Evolutionary conservation across 2,329 filamentous ascomycete genomes (phyloP), one percentile per base, ranked within the genome.

Genomic region (Cladosporium colombiae): DNA sequence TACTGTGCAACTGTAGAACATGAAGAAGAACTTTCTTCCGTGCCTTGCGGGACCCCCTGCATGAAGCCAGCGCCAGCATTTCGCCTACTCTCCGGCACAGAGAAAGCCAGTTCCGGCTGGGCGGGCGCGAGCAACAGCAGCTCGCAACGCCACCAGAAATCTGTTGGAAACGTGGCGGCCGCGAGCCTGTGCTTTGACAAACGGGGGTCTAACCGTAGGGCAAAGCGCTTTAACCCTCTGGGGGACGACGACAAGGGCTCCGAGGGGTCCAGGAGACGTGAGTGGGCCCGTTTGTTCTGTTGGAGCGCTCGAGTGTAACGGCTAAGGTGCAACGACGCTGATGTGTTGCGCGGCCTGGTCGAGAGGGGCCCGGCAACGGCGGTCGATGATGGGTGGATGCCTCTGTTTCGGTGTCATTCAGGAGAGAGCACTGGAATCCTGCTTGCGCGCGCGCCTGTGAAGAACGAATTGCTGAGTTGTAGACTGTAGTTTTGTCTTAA

Each of bases 351-450:
- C 55, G 55, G 55, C 55, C 55, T 23, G 55, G 55, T 29, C 33
- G 55, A 37, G 55, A 57, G 55, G 55, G 55, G 55, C 31, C 55
- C 33, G 55, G 55, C 55, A 57, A 57, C 55, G 52, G 52, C 29
- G 29, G 18, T 56, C 52, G 52, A 56, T 33, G 52, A 56, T 56
- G 52, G 52, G 18, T 25, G 27, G 10, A 29, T 56, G 27, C 52
- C 18, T 56, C 52, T 57, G 52, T 55, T 33, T 55, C 18, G 55
- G 55, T 21, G 27, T 57, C 29, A n/a, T 29, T 29, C 49, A 27
- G 23, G 23, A 53, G 49, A 50, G n/a, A 16, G 13, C 25, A 27
- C 29, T 57, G 55, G 55, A 40, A 57, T 57, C 55, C 33, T 35
- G 27, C 29, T 5, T 2, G 52, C 3, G 29, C 29, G 23, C 6